A percentile compares a stretch with the other conserved stretches of the same genome.
Conservation (phyloP, 805 yeast species). For the Yarrowia alimentaria region DNA sequence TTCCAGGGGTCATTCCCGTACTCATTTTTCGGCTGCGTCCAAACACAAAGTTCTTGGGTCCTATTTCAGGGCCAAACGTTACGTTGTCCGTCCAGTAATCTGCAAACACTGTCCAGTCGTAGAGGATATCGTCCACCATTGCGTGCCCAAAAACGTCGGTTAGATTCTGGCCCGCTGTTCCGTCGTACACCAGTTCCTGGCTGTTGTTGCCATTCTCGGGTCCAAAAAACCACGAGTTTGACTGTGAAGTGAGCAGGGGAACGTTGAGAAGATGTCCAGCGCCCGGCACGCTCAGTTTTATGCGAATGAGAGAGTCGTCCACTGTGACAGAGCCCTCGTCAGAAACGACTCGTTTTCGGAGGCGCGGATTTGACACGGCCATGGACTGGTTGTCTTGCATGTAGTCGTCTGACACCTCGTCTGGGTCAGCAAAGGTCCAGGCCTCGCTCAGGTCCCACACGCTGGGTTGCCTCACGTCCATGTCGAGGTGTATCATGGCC, state of each 20-base stretch:
- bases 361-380: neutral
- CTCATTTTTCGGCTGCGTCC: neutral
- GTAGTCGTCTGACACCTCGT: slow-evolving; percentile 2
- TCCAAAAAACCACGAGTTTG: slow-evolving; percentile 16
- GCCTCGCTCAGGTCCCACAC: slow-evolving; percentile 10
- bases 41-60: slow-evolving; percentile 4
- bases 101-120: slow-evolving; percentile 14
- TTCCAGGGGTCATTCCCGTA: slow-evolving; percentile 1
- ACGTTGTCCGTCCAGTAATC: slow-evolving; percentile 20
- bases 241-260: neutral
- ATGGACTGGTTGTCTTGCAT: neutral
- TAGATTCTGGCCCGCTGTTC: neutral
- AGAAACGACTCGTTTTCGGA: slow-evolving; percentile 8
- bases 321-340: slow-evolving; percentile 6
- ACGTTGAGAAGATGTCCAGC: slow-evolving; percentile 3
- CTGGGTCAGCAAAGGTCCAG: neutral
- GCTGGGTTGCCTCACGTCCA: slow-evolving; percentile 9
- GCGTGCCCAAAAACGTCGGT: neutral
- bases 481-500: slow-evolving; percentile 15
- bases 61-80: slow-evolving; percentile 1
- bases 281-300: slow-evolving; percentile 3
- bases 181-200: neutral
- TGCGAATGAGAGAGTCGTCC: neutral
- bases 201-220: slow-evolving; percentile 4
- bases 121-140: neutral